phyloP scores from a whole-genome alignment of 2,329 filamentous ascomycete genomes.

The Ophiostoma piceae region DNA sequence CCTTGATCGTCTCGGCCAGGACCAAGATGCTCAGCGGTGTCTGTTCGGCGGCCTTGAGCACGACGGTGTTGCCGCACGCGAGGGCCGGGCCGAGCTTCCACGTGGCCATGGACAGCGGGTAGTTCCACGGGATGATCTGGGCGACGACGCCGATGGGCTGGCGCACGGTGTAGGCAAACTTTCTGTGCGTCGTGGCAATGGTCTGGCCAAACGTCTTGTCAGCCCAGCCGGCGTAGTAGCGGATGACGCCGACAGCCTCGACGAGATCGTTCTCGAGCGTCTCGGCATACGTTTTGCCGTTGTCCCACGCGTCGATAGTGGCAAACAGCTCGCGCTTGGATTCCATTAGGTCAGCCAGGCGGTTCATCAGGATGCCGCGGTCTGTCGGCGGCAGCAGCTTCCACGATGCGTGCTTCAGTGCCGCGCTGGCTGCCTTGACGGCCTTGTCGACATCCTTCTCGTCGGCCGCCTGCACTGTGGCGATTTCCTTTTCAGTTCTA shows the following conservation, averaged over 20 bases:
- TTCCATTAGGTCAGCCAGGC: conserved; percentile 42
- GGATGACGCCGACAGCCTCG: conserved; percentile 40
- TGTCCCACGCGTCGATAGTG: conserved; percentile 69
- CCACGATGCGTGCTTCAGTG: conserved; percentile 19
- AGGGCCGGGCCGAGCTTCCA: conserved; percentile 67
- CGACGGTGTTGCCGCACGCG: conserved; percentile 55
- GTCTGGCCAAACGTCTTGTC: conserved; percentile 67
- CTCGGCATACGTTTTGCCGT: conserved; percentile 56
- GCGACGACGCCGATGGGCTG: conserved; percentile 67
- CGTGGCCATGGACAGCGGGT: conserved; percentile 61
- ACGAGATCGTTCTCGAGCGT: conserved; percentile 17
- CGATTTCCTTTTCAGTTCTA: conserved; percentile 19
- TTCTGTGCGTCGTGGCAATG: conserved; percentile 55
- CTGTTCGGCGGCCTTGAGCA: conserved; percentile 58
- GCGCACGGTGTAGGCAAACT: conserved; percentile 63
- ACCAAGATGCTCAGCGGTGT: conserved; percentile 56
- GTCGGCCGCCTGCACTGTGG: conserved; percentile 18
- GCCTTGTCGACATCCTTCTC: conserved; percentile 23
- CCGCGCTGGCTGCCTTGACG: conserved; percentile 24
- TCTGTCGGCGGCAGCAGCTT: conserved; percentile 17
- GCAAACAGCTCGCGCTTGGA: conserved; percentile 36
- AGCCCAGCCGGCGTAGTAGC: conserved; percentile 69
- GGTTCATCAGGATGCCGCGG: conserved; percentile 39
- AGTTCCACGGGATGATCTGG: conserved; percentile 70
- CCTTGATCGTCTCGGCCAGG: conserved; percentile 57